Conservation (phyloP, 345 rosid species). For the Acer negundo region DNA sequence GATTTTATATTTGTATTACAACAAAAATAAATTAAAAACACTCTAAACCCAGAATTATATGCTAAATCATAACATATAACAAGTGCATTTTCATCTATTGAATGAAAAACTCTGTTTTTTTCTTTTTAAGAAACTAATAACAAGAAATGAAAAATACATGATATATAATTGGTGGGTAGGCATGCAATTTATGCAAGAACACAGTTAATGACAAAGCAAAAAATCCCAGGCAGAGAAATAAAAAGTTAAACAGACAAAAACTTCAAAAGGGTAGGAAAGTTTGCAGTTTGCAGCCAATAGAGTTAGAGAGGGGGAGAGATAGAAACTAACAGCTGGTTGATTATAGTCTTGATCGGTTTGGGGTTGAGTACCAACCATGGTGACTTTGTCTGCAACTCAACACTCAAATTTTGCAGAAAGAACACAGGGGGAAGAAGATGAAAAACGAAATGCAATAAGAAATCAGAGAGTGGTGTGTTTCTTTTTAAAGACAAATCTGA, state of each 20-base stretch:
- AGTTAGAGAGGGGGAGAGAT: not conserved
- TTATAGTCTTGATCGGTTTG: constrained; percentile 17
- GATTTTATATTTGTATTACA: too few relatives aligned
- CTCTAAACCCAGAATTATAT: too few relatives aligned
- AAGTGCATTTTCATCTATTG: not conserved
- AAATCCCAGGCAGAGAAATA: not conserved
- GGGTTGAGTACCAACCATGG: constrained; percentile 55
- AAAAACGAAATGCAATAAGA: not conserved
- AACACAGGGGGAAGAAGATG: not conserved
- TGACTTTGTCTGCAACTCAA: not conserved
- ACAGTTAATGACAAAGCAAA: not conserved
- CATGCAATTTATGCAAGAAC: not conserved
- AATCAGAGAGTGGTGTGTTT: not conserved
- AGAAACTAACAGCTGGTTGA: constrained; percentile 29
- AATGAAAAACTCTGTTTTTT: not conserved
- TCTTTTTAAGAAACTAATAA: too few relatives aligned
- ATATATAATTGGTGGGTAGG: not conserved
- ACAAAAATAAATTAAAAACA: not conserved
- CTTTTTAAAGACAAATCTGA: not conserved
- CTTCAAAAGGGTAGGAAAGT: constrained; percentile 22
- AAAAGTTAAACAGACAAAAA: constrained; percentile 5
- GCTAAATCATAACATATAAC: too few relatives aligned
- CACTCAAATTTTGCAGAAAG: not conserved
- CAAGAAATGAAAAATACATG: not conserved
- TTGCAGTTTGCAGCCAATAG: not conserved